Evolutionary conservation across 306 rosid species (phyloP).

Genomic region (Mimosa pudica): DNA sequence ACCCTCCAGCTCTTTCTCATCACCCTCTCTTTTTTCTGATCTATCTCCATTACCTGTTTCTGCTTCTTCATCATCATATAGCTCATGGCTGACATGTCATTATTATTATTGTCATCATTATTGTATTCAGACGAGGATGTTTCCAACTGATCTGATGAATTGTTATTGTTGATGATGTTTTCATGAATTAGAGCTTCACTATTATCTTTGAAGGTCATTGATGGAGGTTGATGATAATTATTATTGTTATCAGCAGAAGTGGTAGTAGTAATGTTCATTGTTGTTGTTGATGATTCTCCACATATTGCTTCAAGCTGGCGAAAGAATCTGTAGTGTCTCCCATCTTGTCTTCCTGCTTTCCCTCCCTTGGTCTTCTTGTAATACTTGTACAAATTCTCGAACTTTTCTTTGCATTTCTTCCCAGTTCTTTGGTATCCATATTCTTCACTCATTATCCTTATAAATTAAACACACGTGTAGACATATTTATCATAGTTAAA

Average conservation of each 20-base stretch:
- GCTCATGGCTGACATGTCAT: conserved; percentile 54
- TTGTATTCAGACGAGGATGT: conserved; percentile 69
- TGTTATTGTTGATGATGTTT: conserved; percentile 34
- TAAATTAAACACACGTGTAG: neutral
- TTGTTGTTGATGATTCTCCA: conserved; percentile 44
- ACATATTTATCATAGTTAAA: conserved; percentile 1
- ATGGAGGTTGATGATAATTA: conserved; percentile 30
- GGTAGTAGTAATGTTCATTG: conserved; percentile 20
- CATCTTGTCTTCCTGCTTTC: conserved; percentile 77
- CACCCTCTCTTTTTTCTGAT: conserved; percentile 21
- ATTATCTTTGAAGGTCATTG: conserved; percentile 15
- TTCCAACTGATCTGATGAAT: conserved; percentile 59
- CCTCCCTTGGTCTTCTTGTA: conserved; percentile 91
- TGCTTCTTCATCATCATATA: conserved; percentile 54
- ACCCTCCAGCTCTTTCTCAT: conserved; percentile 52
- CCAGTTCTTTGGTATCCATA: conserved; percentile 82
- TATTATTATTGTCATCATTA: conserved; percentile 55
- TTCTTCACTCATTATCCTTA: conserved; percentile 75
- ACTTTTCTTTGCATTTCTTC: conserved; percentile 85
- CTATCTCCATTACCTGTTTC: conserved; percentile 33
- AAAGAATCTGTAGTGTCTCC: conserved; percentile 82
- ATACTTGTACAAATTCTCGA: conserved; percentile 86
- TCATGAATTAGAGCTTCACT: conserved; percentile 12
- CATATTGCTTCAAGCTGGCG: conserved; percentile 84
- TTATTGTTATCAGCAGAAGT: neutral